A percentile compares a stretch with the other conserved stretches of the same genome.
Evolutionary conservation across 805 yeast genomes (phyloP).

Genomic region (Debaryomyces prosopidis): DNA sequence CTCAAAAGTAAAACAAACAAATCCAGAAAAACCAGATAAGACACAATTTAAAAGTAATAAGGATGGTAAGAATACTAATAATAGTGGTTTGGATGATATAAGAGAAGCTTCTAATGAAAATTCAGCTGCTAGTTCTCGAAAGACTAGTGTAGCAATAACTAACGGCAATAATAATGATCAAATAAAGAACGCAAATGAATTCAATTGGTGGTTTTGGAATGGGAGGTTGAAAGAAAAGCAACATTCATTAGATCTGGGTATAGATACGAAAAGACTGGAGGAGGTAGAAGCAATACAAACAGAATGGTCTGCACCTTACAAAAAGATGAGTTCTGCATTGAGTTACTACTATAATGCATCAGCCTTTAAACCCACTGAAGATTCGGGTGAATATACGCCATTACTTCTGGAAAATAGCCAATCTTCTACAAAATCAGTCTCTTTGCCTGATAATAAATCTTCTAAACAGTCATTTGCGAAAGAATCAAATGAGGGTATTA

Average conservation of each 20-base stretch:
- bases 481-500: background rate
- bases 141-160: background rate
- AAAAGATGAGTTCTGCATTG: slow-evolving; percentile 7
- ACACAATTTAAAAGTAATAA: background rate
- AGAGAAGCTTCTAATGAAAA: slow-evolving; percentile 12
- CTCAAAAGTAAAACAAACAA: background rate
- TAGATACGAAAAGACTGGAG: background rate
- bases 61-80: background rate
- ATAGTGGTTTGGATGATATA: slow-evolving; percentile 4
- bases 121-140: slow-evolving; percentile 5
- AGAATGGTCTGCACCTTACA: slow-evolving; percentile 7
- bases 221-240: background rate
- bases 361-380: background rate
- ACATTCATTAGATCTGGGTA: too few relatives aligned
- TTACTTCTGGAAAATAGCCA: background rate
- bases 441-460: background rate
- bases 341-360: background rate
- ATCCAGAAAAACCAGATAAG: background rate
- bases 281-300: background rate
- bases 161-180: background rate
- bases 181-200: background rate
- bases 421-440: background rate
- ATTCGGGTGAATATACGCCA: background rate
- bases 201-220: slow-evolving; percentile 12
- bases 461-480: background rate